phyloP scores from a whole-genome alignment of 108 stramenopile genomes.

The Nannochloropsis oceanica region DNA sequence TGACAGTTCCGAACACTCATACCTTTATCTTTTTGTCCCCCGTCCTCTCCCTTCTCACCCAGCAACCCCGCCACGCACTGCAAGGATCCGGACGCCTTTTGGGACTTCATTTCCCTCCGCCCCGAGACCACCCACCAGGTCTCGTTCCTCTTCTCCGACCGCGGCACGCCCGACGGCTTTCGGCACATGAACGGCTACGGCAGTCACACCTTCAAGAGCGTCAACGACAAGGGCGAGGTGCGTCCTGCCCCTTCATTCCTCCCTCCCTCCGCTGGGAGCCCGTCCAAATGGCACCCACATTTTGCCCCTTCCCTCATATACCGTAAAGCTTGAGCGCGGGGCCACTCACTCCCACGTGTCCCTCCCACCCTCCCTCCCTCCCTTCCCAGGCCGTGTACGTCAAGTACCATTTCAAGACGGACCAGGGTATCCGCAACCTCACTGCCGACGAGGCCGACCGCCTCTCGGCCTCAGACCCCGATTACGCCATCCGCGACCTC shows the following conservation, averaged over 20 bases:
- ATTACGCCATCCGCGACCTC: constrained; percentile 50
- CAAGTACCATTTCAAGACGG: constrained; percentile 58
- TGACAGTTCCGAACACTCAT: no score
- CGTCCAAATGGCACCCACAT: background rate
- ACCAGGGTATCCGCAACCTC: constrained; percentile 53
- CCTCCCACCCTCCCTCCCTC: background rate
- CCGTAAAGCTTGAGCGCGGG: background rate
- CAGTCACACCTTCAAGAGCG: constrained; percentile 52
- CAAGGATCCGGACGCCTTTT: constrained; percentile 45
- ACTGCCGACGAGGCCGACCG: constrained; percentile 32
- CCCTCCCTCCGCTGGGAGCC: background rate
- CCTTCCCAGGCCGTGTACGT: constrained; percentile 33
- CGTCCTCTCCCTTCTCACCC: no score
- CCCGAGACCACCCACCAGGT: constrained; percentile 51
- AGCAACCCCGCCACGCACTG: constrained; percentile 49
- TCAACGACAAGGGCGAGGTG: constrained; percentile 40
- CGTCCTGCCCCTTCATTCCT: background rate
- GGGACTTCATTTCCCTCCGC: constrained; percentile 54
- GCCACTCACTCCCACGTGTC: background rate
- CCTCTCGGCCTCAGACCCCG: constrained; percentile 36
- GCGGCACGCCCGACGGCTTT: constrained; percentile 47
- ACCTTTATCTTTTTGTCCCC: no score
- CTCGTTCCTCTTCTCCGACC: constrained; percentile 44
- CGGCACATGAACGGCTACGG: constrained; percentile 54
- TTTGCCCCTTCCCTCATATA: background rate